Conservation (phyloP, 2,329 filamentous ascomycete genomes). For the Lachnellula willkommii region DNA sequence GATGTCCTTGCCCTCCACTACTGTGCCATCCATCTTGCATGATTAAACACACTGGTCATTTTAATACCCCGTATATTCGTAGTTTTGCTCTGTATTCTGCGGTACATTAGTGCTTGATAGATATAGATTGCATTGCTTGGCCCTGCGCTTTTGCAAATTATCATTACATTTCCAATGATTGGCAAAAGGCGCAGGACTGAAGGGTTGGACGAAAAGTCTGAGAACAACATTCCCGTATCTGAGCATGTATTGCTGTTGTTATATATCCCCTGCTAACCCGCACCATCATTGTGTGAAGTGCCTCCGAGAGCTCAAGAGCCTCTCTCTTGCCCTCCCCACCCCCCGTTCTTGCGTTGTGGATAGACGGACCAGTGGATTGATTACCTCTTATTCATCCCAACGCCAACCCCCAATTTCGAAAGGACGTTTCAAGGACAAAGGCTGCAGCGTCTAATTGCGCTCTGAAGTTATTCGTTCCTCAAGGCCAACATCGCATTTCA, state of each 20-base stretch:
- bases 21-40: neutral
- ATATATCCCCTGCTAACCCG: neutral
- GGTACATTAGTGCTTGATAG: conserved; percentile 14
- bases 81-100: conserved; percentile 7
- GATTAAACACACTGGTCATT: conserved; percentile 12
- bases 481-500: too few relatives aligned
- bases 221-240: neutral
- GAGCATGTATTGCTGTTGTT: neutral
- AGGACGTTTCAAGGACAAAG: too few relatives aligned
- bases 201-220: neutral
- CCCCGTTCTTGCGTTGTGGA: too few relatives aligned
- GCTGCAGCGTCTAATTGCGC: too few relatives aligned
- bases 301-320: neutral
- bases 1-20: neutral
- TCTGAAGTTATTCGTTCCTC: too few relatives aligned
- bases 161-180: neutral
- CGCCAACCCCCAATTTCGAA: too few relatives aligned
- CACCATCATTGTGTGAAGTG: neutral
- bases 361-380: too few relatives aligned
- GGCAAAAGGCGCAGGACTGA: neutral
- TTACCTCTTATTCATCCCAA: too few relatives aligned
- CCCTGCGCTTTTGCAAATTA: neutral
- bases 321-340: too few relatives aligned
- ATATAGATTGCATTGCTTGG: conserved; percentile 17
- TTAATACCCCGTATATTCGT: conserved; percentile 7